Evolutionary conservation across 805 yeast genomes (phyloP).

Genomic region (Suhomyces vadensis): DNA sequence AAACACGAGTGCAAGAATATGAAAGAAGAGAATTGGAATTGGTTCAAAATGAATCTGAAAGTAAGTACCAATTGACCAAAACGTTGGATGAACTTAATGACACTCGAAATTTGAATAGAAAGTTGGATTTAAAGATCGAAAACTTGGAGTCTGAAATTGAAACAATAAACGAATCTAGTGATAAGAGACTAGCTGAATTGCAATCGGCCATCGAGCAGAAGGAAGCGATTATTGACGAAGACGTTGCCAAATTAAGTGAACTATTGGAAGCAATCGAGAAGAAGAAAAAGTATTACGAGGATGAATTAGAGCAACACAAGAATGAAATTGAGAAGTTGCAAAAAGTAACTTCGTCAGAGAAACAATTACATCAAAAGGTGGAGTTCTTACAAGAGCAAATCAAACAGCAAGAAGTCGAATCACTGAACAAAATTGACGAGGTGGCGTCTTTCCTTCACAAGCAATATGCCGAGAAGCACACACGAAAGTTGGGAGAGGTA

Average conservation of each 20-base stretch:
- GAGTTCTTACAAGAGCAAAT: constrained; percentile 25
- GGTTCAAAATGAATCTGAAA: constrained; percentile 14
- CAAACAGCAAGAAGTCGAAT: constrained; percentile 44
- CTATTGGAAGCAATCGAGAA: constrained; percentile 24
- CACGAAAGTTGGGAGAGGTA: constrained; percentile 62
- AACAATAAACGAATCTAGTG: constrained; percentile 9
- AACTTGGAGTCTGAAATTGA: constrained; percentile 32
- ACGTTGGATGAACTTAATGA: constrained; percentile 10
- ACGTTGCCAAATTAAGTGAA: constrained; percentile 30
- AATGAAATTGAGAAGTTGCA: constrained; percentile 14
- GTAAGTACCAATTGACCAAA: constrained; percentile 5
- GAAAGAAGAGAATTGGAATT: constrained; percentile 15
- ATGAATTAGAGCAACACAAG: constrained; percentile 12
- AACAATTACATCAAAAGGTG: constrained; percentile 14
- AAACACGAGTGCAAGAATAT: constrained; percentile 16
- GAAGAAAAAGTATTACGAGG: constrained; percentile 14
- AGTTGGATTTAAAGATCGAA: constrained; percentile 15
- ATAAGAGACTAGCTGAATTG: constrained; percentile 8
- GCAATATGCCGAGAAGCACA: constrained; percentile 77
- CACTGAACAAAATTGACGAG: constrained; percentile 57
- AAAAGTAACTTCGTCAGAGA: constrained; percentile 13
- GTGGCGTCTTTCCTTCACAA: constrained; percentile 69
- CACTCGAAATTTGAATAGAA: constrained; percentile 8
- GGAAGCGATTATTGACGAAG: constrained; percentile 33
- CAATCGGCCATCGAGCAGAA: constrained; percentile 21